These are phyloP conservation scores for Pseudogymnoascus verrucosus DNA, from an alignment of 2,329 filamentous ascomycete species.

Conservation along the genomic window DNA sequence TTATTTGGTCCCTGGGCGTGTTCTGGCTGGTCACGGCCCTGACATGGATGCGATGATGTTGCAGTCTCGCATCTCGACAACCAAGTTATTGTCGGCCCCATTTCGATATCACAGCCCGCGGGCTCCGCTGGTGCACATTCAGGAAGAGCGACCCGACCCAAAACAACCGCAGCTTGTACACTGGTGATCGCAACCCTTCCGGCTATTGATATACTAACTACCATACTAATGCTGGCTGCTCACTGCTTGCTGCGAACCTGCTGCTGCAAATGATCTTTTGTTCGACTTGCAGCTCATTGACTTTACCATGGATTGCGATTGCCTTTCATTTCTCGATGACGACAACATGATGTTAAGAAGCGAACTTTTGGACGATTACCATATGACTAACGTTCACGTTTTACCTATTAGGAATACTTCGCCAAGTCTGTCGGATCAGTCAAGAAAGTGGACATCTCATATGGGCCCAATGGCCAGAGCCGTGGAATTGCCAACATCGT, in stretches of 20 bases:
- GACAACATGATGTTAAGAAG: constrained; percentile 19
- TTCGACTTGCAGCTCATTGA: constrained; percentile 14
- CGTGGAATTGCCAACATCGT: constrained; percentile 86
- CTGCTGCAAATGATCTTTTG: constrained; percentile 22
- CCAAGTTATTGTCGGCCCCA: not conserved
- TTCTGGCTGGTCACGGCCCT: not conserved
- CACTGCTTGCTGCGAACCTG: constrained; percentile 47
- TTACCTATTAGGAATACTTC: constrained; percentile 86
- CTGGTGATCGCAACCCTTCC: constrained; percentile 3
- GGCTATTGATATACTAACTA: constrained; percentile 9
- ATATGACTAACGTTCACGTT: constrained; percentile 58
- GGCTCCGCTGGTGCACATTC: not conserved
- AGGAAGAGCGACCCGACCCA: not conserved
- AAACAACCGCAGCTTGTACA: not conserved
- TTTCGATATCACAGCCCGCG: not conserved
- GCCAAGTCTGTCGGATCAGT: constrained; percentile 77
- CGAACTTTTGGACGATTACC: constrained; percentile 33
- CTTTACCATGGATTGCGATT: constrained; percentile 8
- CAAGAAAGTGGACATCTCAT: constrained; percentile 84
- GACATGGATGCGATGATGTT: not conserved
- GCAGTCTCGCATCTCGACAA: not conserved
- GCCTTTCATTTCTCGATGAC: constrained; percentile 5
- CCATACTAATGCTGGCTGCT: constrained; percentile 45
- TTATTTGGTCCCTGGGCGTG: not conserved
- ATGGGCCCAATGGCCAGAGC: constrained; percentile 86